Percentiles rank a stretch among this genome's conserved stretches.
Conservation (phyloP, 352 stramenopile species). For the Saprolegnia diclina region DNA sequence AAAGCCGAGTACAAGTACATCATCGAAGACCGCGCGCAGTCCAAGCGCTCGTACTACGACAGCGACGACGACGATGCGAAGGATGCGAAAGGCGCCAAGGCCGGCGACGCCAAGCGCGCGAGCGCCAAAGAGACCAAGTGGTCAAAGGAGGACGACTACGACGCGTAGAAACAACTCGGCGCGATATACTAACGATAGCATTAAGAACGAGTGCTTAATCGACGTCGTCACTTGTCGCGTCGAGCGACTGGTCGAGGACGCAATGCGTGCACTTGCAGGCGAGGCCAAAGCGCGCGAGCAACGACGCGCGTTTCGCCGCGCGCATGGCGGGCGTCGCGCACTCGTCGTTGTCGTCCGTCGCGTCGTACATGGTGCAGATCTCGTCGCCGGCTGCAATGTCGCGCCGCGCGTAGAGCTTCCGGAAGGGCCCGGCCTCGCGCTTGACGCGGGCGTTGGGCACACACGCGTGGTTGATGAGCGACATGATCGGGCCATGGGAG, state of each 20-base stretch:
- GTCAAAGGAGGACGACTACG: conserved; percentile 89
- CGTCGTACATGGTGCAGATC: conserved; percentile 25
- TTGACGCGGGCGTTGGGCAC: conserved; percentile 24
- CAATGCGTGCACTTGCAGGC: conserved; percentile 14
- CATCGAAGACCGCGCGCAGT: conserved; percentile 81
- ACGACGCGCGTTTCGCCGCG: not conserved
- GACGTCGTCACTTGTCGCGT: not conserved
- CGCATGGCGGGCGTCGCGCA: conserved; percentile 3
- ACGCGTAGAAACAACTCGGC: conserved; percentile 29
- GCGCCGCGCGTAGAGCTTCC: conserved; percentile 23
- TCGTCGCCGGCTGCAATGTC: conserved; percentile 25
- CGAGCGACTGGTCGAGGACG: not conserved
- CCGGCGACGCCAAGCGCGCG: conserved; percentile 45
- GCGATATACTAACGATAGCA: not conserved
- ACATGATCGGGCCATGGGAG: conserved; percentile 16
- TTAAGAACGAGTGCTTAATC: conserved; percentile 5
- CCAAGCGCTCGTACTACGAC: conserved; percentile 88
- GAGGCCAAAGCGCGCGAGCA: conserved; percentile 15
- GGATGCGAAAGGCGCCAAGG: conserved; percentile 52
- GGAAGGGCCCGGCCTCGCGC: conserved; percentile 18
- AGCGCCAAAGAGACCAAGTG: conserved; percentile 58
- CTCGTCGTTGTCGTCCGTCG: conserved; percentile 16
- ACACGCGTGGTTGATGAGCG: conserved; percentile 23
- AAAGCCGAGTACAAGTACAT: conserved; percentile 93
- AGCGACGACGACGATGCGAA: conserved; percentile 75